phyloP scores from a whole-genome alignment of 2,329 filamentous ascomycete species.

The Ilyonectria sp. region DNA sequence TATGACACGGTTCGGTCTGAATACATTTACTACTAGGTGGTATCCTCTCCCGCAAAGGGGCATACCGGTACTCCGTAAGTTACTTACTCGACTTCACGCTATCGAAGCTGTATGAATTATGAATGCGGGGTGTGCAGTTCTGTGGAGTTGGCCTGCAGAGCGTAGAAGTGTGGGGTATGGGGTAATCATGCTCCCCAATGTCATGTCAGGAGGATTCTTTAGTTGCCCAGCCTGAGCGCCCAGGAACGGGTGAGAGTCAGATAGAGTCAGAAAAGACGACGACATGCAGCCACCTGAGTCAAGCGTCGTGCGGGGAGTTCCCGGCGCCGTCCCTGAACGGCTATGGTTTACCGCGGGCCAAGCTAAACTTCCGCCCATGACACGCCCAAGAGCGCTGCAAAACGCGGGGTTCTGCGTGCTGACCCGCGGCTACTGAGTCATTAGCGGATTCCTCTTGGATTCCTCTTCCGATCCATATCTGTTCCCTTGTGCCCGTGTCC shows the following conservation, averaged over 20 bases:
- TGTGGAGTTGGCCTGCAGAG: constrained; percentile 5
- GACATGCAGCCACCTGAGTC: constrained; percentile 25
- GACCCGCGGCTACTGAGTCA: constrained; percentile 30
- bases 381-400: background rate
- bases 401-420: constrained; percentile 13
- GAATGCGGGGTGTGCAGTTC: constrained; percentile 46
- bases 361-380: background rate
- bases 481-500: background rate
- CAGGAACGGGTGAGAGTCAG: background rate
- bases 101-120: constrained; percentile 14
- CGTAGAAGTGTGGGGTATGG: constrained; percentile 31
- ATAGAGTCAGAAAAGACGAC: constrained; percentile 23
- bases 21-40: background rate
- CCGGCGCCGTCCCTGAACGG: constrained; percentile 9
- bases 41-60: background rate
- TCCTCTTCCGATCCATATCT: background rate
- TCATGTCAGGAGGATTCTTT: background rate
- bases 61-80: no score
- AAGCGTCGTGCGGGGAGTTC: background rate
- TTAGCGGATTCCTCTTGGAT: constrained; percentile 19
- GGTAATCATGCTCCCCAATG: constrained; percentile 14
- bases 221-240: background rate
- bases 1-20: background rate
- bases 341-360: constrained; percentile 27
- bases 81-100: background rate